Percentiles rank a stretch among this genome's conserved stretches.
These are phyloP conservation scores for Epichloe gansuensis DNA, from an alignment of 2,329 filamentous ascomycete genomes.

Conservation along the genomic window DNA sequence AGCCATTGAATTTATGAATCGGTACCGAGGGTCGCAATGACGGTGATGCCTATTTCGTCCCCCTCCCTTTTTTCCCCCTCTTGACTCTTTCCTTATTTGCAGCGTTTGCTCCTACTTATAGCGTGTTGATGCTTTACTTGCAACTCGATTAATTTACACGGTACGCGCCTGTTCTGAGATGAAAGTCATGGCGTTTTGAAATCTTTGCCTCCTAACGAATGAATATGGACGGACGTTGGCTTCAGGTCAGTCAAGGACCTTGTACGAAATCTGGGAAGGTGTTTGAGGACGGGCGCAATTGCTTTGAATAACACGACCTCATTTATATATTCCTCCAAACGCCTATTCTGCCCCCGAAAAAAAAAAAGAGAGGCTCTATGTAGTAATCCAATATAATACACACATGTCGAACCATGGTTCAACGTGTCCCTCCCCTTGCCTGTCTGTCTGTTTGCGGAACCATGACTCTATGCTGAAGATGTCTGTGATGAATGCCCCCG, in stretches of 20 bases:
- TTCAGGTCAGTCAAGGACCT: background rate
- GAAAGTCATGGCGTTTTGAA: constrained; percentile 4
- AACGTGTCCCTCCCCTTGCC: too few species aligned
- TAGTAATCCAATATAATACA: background rate
- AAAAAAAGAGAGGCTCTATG: background rate
- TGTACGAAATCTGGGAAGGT: background rate
- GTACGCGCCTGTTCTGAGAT: constrained; percentile 7
- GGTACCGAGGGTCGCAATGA: constrained; percentile 28
- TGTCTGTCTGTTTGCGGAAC: too few species aligned
- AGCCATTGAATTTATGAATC: constrained; percentile 62
- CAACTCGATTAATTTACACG: constrained; percentile 1
- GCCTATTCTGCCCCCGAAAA: too few species aligned
- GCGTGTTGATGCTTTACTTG: constrained; percentile 1
- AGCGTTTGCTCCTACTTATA: background rate
- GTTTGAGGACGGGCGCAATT: background rate
- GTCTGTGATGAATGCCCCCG: too few species aligned
- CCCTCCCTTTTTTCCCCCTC: background rate
- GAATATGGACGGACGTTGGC: background rate
- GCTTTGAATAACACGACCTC: background rate
- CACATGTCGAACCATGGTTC: too few species aligned
- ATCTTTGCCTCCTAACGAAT: background rate
- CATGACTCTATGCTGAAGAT: too few species aligned
- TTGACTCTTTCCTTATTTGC: constrained; percentile 1
- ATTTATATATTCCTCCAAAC: too few species aligned
- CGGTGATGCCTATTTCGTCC: background rate